Conservation (phyloP, 192 early-diverging fungal species). For the Backusella sp. region DNA sequence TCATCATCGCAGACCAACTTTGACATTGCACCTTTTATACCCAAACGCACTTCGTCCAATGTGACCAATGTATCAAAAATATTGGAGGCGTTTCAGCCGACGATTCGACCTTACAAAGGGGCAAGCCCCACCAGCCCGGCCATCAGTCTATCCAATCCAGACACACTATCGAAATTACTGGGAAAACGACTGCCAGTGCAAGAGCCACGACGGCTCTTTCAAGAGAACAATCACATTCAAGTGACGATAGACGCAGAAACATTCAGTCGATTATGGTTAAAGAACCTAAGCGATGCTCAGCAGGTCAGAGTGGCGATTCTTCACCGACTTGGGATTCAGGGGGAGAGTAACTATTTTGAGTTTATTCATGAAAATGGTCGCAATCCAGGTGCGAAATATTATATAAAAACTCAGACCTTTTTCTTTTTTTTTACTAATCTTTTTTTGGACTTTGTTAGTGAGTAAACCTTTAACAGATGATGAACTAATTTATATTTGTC, state of each 20-base stretch:
- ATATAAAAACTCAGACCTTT: neutral
- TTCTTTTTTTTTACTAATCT: neutral
- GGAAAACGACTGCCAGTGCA: neutral
- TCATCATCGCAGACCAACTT: slow-evolving; percentile 1
- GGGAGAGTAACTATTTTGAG: neutral
- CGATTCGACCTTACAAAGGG: neutral
- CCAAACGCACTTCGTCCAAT: slow-evolving; percentile 23
- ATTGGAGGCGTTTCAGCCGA: slow-evolving; percentile 13
- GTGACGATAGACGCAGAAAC: slow-evolving; percentile 21
- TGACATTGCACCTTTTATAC: slow-evolving; percentile 17
- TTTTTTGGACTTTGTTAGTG: neutral
- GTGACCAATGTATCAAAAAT: slow-evolving; percentile 13
- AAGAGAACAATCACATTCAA: slow-evolving; percentile 6
- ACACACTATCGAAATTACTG: neutral
- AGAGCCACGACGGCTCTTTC: neutral
- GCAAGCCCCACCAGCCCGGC: neutral
- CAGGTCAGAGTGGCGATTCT: slow-evolving; percentile 14
- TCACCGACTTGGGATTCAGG: neutral
- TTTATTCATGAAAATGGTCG: slow-evolving; percentile 15
- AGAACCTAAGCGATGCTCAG: neutral
- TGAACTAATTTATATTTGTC: slow-evolving; percentile 25
- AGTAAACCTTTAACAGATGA: slow-evolving; percentile 16
- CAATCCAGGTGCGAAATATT: neutral
- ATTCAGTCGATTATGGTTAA: slow-evolving; percentile 9
- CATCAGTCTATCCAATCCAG: neutral